These are phyloP conservation scores for Naganishia randhawae DNA, from an alignment of 768 basidiomycete genomes.

Conservation along the genomic window DNA sequence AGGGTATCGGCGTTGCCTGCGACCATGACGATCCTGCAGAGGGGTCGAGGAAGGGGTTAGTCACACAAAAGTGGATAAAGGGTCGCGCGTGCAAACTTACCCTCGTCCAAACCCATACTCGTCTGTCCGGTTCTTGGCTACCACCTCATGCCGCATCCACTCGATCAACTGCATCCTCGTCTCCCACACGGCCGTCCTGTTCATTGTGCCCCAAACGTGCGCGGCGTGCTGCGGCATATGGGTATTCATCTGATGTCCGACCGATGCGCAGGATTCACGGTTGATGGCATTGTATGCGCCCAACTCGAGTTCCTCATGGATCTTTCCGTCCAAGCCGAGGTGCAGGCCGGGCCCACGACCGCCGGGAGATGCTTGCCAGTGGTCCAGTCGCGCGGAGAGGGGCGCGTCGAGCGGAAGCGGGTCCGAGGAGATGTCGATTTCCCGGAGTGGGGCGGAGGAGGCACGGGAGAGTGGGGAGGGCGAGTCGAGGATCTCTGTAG, in stretches of 20 bases:
- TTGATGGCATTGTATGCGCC: slow-evolving; percentile 50
- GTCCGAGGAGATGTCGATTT: slow-evolving; percentile 42
- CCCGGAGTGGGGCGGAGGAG: slow-evolving; percentile 7
- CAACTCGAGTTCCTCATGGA: slow-evolving; percentile 45
- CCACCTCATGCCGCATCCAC: slow-evolving; percentile 38
- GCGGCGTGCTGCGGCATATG: slow-evolving; percentile 37
- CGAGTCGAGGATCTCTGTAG: background rate
- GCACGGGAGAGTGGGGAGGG: slow-evolving; percentile 9
- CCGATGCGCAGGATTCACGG: slow-evolving; percentile 40
- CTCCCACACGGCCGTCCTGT: slow-evolving; percentile 39
- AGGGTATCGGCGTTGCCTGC: slow-evolving; percentile 54
- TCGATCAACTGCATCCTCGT: slow-evolving; percentile 44
- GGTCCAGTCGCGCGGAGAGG: slow-evolving; percentile 47
- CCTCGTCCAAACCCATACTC: slow-evolving; percentile 39
- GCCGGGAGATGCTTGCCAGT: slow-evolving; percentile 50
- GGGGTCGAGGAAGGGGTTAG: slow-evolving; percentile 31
- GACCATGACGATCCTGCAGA: slow-evolving; percentile 51
- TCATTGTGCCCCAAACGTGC: slow-evolving; percentile 45
- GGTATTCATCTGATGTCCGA: slow-evolving; percentile 26
- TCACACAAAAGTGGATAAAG: background rate
- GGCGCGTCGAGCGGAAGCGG: slow-evolving; percentile 49
- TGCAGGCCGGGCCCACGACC: slow-evolving; percentile 37
- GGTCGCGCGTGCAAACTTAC: background rate
- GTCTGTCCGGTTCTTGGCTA: slow-evolving; percentile 28
- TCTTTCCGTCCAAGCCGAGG: slow-evolving; percentile 28